These are phyloP conservation scores for Leccinum olivaceoglutinosum DNA, from an alignment of 1,284 basidiomycete species.

Conservation along the genomic window DNA sequence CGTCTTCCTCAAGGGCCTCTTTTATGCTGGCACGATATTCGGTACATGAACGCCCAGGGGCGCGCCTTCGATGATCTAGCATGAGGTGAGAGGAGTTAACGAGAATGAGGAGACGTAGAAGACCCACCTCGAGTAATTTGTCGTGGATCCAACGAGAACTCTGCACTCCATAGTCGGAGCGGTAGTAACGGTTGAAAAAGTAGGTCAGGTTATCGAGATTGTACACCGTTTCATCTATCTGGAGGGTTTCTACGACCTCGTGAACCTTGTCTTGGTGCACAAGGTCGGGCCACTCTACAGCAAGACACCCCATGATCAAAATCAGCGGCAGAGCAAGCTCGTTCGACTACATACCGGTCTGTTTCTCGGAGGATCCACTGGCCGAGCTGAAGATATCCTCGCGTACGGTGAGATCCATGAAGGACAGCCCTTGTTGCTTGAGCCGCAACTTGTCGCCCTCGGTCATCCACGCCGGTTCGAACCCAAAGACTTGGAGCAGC, in stretches of 20 bases:
- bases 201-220: constrained; percentile 19
- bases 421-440: constrained; percentile 12
- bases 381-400: background rate
- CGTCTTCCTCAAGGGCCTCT: constrained; percentile 47
- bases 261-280: constrained; percentile 14
- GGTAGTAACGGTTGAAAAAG: constrained; percentile 19
- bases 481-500: constrained; percentile 18
- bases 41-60: constrained; percentile 18
- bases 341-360: constrained; percentile 5
- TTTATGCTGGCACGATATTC: constrained; percentile 32
- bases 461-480: constrained; percentile 17
- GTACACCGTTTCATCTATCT: constrained; percentile 7
- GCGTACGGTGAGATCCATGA: constrained; percentile 19
- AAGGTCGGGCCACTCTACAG: constrained; percentile 16
- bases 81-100: background rate
- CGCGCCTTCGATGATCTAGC: constrained; percentile 13
- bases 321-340: no score
- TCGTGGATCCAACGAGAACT: constrained; percentile 21
- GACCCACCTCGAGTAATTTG: constrained; percentile 14
- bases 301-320: background rate
- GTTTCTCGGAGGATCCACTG: background rate
- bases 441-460: constrained; percentile 22
- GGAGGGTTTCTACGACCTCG: constrained; percentile 2
- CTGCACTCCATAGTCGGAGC: constrained; percentile 13
- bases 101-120: background rate